Evolutionary conservation across 257 asterid species (phyloP), one percentile per base, ranked within the genome.

Genomic region (Anisodus acutangulus): DNA sequence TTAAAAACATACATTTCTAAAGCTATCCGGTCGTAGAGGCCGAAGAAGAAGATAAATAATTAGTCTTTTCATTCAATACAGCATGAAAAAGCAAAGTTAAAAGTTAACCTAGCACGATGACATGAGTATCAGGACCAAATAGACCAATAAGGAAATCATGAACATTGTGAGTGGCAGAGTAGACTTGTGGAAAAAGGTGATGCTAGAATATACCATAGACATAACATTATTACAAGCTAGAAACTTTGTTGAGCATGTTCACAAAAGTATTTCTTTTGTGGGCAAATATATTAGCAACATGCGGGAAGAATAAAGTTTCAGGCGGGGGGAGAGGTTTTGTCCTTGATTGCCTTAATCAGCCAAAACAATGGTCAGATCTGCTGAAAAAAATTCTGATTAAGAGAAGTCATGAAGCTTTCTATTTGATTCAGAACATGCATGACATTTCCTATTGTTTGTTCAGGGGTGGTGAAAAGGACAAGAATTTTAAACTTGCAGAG

Each of bases 141-240:
- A 1, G 22, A 68, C 7, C 78, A 68, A 37, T 39, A 39, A 15
- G 12, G n/a, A 47, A 43, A 72, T 19, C 41, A 49, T 19, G 80
- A 74, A 47, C 19, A 47, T 74, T 11, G 60, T 22, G 60, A 19
- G 80, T 74, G 16, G 43, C 60, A 74, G 8, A 0, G 4, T 10
- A 72, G 59, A 45, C 58, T 72, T 22, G 80, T n/a, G 6, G 59
- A 72, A 19, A 45, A 72, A 47, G 41, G 41, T 47, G 80, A 47
- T 72, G 54, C 80, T 45, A 45, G 10, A 47, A 72, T 72, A 72
- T 49, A 47, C 9, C 55, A 71, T 43, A 43, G 58, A 71, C 58
- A 71, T 71, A 57, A 45, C 79, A 71, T 9, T 17, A 43, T 57
- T 47, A 43, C 79, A 71, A 11, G 79, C 57, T 43, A 71, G 16